Evolutionary conservation across 768 basidiomycete genomes (phyloP), one percentile per base, ranked within the genome.

Genomic region (Amanita molliuscula): DNA sequence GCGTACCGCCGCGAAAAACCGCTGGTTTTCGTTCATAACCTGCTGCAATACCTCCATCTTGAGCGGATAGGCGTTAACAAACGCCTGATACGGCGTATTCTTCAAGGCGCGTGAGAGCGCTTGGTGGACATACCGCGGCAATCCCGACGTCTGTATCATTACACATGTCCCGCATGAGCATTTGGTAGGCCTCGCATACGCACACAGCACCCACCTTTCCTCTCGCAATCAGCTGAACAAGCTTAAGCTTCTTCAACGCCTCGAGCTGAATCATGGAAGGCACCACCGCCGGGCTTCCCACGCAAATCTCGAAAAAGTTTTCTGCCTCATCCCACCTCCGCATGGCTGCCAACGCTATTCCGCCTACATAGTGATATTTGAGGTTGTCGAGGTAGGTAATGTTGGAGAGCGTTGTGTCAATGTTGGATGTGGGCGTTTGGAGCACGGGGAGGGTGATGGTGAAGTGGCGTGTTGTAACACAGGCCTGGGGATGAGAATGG

Each of bases 361-460:
- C 91, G 3, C 84, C 89, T 2, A 78, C 68, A 62, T 92, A 91
- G 68, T 93, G 88, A 61, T 92, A 92, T n/a, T 76, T 65, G 20
- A 95, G 72, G 58, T 84, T 84, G 62, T 93, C 91, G 55, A 76
- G 81, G 66, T 89, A 91, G 28, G 63, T 65, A 48, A 94, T 67
- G 53, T 89, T 85, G 2, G 77, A 78, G n/a, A 76, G 61, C 0
- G 61, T 54, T 2, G 67, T 72, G 61, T 84, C 81, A 50, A 92
- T 74, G 37, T 77, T 70, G 10, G 79, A 78, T 54, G 91, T 83
- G 15, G 84, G 80, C n/a, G 68, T 60, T 9, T 60, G 44, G 9
- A 92, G 77, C 15, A 91, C 58, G 1, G 79, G 79, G 10, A 85
- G 70, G 0, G 86, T 82, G 1, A 71, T 61, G 1, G 68, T 55